Percentiles rank a stretch among this genome's conserved stretches.
phyloP scores from a whole-genome alignment of 192 early-diverging fungal species.

The Coemansia sp. region DNA sequence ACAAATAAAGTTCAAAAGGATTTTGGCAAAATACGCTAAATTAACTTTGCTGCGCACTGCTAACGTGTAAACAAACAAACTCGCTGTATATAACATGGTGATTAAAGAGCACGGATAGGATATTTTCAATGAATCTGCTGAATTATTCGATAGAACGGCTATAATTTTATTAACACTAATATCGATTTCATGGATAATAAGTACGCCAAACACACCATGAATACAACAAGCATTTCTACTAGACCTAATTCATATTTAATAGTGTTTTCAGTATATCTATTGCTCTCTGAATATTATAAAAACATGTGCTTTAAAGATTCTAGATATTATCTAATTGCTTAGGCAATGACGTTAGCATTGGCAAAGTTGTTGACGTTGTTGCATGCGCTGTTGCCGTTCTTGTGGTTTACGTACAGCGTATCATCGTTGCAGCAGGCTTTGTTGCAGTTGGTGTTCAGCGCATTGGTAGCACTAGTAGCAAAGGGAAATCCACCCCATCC shows the following conservation, averaged over 20 bases:
- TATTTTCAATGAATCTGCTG: no score
- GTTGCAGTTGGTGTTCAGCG: slow-evolving; percentile 1
- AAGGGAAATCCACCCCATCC: not conserved
- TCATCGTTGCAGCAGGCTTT: not conserved
- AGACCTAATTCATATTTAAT: not conserved
- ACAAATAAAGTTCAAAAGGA: no score
- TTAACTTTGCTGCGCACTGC: no score
- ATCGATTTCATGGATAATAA: no score
- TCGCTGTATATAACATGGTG: no score
- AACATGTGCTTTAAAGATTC: not conserved
- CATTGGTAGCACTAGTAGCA: slow-evolving; percentile 7
- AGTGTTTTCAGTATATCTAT: not conserved
- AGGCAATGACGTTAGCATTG: not conserved
- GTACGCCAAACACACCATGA: no score
- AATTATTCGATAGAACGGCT: no score
- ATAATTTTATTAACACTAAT: no score
- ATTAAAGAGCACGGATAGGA: no score
- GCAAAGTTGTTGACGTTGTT: not conserved
- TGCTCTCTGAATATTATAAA: not conserved
- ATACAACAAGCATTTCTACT: no score
- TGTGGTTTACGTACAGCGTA: not conserved
- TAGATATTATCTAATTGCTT: not conserved
- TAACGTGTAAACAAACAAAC: no score
- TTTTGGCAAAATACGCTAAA: no score
- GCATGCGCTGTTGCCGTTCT: not conserved